phyloP scores from a whole-genome alignment of 192 early-diverging fungal genomes.

The Kickxella alabastrina region DNA sequence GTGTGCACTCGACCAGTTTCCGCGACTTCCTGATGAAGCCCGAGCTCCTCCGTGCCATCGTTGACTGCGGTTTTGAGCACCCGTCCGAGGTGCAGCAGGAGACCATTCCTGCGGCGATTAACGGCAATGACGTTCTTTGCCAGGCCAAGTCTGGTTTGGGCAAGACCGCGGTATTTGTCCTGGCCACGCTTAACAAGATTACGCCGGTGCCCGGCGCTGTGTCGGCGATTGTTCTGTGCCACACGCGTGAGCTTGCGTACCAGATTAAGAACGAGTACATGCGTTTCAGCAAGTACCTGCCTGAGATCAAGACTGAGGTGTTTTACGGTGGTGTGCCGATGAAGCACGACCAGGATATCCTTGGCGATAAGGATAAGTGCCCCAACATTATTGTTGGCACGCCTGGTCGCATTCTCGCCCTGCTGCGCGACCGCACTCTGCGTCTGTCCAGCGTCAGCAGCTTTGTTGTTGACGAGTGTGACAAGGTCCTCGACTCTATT shows the following conservation, averaged over 20 bases:
- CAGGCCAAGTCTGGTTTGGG: constrained; percentile 99
- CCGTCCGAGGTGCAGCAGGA: constrained; percentile 99
- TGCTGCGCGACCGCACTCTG: constrained; percentile 82
- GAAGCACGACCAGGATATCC: constrained; percentile 74
- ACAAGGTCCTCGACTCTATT: constrained; percentile 91
- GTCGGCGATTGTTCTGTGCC: constrained; percentile 90
- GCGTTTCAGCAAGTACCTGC: constrained; percentile 94
- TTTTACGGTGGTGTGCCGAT: constrained; percentile 87
- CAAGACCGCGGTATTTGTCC: constrained; percentile 97
- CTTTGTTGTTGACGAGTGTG: constrained; percentile 99
- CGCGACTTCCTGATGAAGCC: constrained; percentile 97
- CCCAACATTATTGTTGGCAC: constrained; percentile 97
- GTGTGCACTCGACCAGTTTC: constrained; percentile 98
- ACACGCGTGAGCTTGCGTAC: constrained; percentile 97
- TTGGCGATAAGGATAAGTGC: constrained; percentile 79
- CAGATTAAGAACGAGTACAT: constrained; percentile 97
- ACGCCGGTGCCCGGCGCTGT: constrained; percentile 76
- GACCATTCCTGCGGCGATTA: constrained; percentile 94
- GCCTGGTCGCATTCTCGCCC: constrained; percentile 85
- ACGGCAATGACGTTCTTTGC: constrained; percentile 95
- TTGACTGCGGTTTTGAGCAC: constrained; percentile 99
- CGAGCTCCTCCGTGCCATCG: constrained; percentile 89
- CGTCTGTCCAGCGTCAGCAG: constrained; percentile 83
- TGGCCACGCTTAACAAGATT: constrained; percentile 91
- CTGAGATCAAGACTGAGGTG: constrained; percentile 87